These are phyloP conservation scores for Phytophthora sp. DNA, from an alignment of 352 stramenopile genomes.

Conservation along the genomic window DNA sequence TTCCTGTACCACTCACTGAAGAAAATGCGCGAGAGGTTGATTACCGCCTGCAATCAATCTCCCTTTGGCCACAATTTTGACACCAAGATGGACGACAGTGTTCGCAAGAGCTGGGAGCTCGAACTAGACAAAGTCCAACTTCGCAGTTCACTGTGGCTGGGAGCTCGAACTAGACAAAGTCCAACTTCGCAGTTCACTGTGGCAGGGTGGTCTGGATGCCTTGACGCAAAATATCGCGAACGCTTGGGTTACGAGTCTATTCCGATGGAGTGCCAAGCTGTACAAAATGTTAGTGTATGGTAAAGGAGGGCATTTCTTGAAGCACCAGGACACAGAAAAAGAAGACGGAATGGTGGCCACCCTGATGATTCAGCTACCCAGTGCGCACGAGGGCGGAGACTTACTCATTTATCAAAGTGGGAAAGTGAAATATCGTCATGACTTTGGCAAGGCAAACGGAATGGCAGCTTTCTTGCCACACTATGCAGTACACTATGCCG, in stretches of 20 bases:
- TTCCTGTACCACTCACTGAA: neutral
- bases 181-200: neutral
- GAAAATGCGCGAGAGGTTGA: constrained; percentile 2
- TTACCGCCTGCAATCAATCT: constrained; percentile 26
- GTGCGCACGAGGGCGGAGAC: constrained; percentile 9
- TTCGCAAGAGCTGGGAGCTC: constrained; percentile 18
- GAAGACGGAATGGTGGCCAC: constrained; percentile 53
- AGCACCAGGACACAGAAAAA: constrained; percentile 57
- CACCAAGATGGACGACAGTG: constrained; percentile 9
- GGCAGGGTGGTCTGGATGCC: constrained; percentile 11
- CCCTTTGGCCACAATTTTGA: constrained; percentile 4
- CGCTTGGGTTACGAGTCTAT: constrained; percentile 10
- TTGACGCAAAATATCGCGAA: neutral
- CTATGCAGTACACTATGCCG: constrained; percentile 27
- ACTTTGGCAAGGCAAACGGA: constrained; percentile 18
- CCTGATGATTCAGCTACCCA: constrained; percentile 42
- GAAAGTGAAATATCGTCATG: constrained; percentile 1
- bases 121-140: neutral
- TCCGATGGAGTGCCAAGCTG: constrained; percentile 4
- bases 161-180: neutral
- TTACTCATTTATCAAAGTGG: constrained; percentile 5
- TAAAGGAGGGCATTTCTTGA: constrained; percentile 40
- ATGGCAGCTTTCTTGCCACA: constrained; percentile 10
- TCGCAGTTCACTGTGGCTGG: constrained; percentile 9
- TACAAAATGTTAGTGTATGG: constrained; percentile 61